phyloP scores from a whole-genome alignment of 805 yeast genomes.

The Candida boleticola region DNA sequence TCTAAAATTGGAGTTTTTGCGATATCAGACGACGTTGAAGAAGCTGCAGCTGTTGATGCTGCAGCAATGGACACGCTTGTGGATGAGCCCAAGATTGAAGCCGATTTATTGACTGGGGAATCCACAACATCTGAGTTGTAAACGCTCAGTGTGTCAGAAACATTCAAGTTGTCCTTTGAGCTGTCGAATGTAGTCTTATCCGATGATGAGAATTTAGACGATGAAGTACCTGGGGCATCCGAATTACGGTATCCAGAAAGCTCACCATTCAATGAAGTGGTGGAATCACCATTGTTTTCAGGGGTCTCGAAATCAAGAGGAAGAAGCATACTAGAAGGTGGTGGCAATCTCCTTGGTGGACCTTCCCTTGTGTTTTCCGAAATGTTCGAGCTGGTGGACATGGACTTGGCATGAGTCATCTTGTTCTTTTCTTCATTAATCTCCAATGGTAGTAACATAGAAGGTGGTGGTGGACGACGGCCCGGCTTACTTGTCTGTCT shows the following conservation, averaged over 20 bases:
- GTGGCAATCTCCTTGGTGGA: background rate
- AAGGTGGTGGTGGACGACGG: constrained; percentile 1
- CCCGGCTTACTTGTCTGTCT: background rate
- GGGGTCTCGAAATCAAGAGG: background rate
- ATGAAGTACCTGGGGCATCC: constrained; percentile 1
- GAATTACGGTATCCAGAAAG: background rate
- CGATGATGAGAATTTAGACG: background rate
- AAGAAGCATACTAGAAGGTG: background rate
- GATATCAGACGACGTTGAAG: background rate
- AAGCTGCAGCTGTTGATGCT: background rate
- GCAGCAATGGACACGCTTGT: background rate
- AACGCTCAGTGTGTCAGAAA: constrained; percentile 4
- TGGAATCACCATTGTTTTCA: background rate
- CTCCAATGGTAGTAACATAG: background rate
- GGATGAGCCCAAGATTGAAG: background rate
- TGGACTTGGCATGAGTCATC: too few species aligned
- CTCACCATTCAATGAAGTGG: background rate
- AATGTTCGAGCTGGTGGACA: background rate
- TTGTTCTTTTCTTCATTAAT: constrained; percentile 1
- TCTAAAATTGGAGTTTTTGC: constrained; percentile 4
- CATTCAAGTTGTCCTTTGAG: constrained; percentile 2
- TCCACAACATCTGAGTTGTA: background rate
- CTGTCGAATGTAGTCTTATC: constrained; percentile 1
- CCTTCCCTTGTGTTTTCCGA: too few species aligned
- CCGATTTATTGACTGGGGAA: background rate